A percentile compares a stretch with the other conserved stretches of the same genome.
These are phyloP conservation scores for Microdochium trichocladiopsis DNA, from an alignment of 2,329 filamentous ascomycete species.

Conservation along the genomic window DNA sequence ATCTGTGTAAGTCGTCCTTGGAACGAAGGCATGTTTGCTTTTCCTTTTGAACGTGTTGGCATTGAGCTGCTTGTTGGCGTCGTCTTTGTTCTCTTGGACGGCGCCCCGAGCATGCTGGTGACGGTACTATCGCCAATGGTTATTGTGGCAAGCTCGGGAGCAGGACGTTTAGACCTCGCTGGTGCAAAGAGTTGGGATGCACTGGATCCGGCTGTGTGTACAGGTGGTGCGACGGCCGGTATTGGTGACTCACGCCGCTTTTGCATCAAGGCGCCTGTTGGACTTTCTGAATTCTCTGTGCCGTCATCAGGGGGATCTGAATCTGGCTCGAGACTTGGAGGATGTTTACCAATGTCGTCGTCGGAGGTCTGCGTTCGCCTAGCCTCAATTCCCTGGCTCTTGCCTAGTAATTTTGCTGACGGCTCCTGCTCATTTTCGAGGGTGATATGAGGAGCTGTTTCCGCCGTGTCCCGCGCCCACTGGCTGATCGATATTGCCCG, in stretches of 20 bases:
- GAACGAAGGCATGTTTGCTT: constrained; percentile 28
- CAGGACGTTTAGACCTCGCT: constrained; percentile 44
- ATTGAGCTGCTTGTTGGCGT: constrained; percentile 23
- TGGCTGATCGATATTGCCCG: too few relatives aligned
- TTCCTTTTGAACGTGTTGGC: constrained; percentile 21
- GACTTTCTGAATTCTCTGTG: constrained; percentile 11
- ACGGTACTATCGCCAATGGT: constrained; percentile 65
- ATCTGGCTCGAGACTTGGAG: neutral
- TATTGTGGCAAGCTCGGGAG: constrained; percentile 63
- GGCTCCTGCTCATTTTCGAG: too few relatives aligned
- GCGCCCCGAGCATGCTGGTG: constrained; percentile 57
- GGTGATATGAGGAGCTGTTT: too few relatives aligned
- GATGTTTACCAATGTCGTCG: too few relatives aligned
- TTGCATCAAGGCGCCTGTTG: constrained; percentile 4
- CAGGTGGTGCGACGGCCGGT: constrained; percentile 23
- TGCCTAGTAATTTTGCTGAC: too few relatives aligned
- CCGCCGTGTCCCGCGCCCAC: too few relatives aligned
- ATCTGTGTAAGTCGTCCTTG: constrained; percentile 34
- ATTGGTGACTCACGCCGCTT: constrained; percentile 19
- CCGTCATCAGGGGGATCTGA: neutral
- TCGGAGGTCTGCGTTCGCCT: too few relatives aligned
- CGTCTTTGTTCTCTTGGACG: constrained; percentile 38
- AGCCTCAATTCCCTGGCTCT: too few relatives aligned
- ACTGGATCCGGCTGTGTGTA: constrained; percentile 16
- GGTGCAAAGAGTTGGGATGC: constrained; percentile 11